phyloP scores from a whole-genome alignment of 2,329 filamentous ascomycete species.

The Sarocladiaceae sp. region DNA sequence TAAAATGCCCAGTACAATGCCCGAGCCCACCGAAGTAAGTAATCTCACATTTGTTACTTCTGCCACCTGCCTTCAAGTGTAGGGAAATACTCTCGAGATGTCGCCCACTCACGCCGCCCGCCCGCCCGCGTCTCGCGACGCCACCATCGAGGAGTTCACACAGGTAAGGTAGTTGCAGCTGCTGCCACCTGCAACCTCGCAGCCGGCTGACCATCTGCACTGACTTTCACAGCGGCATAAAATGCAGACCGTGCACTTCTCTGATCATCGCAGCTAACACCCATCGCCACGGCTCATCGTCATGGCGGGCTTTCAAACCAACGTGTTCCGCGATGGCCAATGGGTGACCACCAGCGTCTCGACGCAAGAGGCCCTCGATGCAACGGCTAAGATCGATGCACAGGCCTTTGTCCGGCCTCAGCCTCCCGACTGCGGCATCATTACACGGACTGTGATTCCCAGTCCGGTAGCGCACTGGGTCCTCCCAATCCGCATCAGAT shows the following conservation, averaged over 20 bases:
- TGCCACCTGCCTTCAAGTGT: no score
- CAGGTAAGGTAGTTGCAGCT: no score
- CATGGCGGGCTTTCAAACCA: conserved; percentile 47
- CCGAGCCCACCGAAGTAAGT: no score
- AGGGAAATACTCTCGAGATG: no score
- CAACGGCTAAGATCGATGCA: conserved; percentile 29
- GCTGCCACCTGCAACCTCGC: no score
- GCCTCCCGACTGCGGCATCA: conserved; percentile 54
- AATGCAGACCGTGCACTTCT: not conserved
- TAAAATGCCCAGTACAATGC: no score
- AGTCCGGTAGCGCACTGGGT: conserved; percentile 75
- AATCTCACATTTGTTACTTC: no score
- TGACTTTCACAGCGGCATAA: no score
- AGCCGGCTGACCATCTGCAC: not conserved
- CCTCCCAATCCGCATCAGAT: conserved; percentile 73
- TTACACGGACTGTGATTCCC: conserved; percentile 73
- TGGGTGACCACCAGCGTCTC: conserved; percentile 52
- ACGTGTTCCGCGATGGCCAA: conserved; percentile 47
- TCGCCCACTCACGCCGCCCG: no score
- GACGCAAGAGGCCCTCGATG: not conserved
- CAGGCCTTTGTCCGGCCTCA: not conserved
- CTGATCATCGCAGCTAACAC: not conserved
- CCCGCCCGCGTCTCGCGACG: no score
- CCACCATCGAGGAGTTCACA: no score
- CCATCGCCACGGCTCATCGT: conserved; percentile 7